These are phyloP conservation scores for Tetrahymena borealis DNA, from an alignment of 73 alveolate species.

Conservation along the genomic window DNA sequence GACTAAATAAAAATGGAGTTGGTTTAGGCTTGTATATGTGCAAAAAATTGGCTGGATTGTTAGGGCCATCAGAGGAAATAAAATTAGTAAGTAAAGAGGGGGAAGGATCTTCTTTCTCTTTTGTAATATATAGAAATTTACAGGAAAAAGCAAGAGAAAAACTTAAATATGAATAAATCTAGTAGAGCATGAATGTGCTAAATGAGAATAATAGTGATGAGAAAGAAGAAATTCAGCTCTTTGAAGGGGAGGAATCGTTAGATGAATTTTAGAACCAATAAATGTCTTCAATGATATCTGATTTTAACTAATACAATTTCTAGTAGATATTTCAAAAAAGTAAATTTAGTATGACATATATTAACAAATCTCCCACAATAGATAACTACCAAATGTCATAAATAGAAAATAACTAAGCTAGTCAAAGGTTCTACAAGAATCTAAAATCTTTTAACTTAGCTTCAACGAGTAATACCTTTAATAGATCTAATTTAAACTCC, in stretches of 20 bases:
- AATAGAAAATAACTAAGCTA: neutral
- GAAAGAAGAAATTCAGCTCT: neutral
- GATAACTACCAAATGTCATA: neutral
- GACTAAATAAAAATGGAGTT: neutral
- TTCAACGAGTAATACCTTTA: neutral
- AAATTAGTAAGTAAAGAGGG: neutral
- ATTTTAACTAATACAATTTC: neutral
- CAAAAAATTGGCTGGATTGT: neutral
- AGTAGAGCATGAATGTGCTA: neutral
- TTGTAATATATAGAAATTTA: neutral
- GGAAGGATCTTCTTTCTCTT: neutral
- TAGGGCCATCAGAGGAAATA: neutral
- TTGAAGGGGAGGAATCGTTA: neutral
- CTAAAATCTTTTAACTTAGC: neutral
- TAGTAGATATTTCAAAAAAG: neutral
- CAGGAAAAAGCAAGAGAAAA: neutral
- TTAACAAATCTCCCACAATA: neutral
- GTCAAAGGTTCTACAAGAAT: neutral
- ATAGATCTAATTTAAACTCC: neutral
- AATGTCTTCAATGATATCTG: neutral
- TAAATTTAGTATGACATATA: neutral
- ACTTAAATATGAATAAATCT: neutral
- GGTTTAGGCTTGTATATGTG: neutral
- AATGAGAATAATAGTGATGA: neutral
- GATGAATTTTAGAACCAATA: neutral